These are phyloP conservation scores for Aulographum hederae DNA, from an alignment of 2,329 filamentous ascomycete species.

Conservation along the genomic window DNA sequence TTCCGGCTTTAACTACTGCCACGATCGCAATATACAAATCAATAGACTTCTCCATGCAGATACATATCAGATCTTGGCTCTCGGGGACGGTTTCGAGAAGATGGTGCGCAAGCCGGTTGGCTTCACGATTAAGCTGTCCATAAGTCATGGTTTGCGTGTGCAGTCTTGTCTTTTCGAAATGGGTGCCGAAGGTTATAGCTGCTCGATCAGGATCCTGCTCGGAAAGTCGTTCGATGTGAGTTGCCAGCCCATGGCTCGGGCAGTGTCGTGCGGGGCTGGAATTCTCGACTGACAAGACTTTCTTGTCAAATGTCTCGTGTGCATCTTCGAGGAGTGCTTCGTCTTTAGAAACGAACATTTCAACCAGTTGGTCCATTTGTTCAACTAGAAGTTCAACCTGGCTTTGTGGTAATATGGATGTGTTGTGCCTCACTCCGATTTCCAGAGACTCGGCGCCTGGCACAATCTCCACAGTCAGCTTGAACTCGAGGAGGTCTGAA, in stretches of 20 bases:
- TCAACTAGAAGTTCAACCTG: slow-evolving; percentile 38
- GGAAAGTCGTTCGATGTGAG: slow-evolving; percentile 36
- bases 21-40: slow-evolving; percentile 58
- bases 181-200: slow-evolving; percentile 44
- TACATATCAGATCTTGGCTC: slow-evolving; percentile 41
- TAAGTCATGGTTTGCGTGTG: slow-evolving; percentile 38
- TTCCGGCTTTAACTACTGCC: slow-evolving; percentile 54
- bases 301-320: slow-evolving; percentile 9
- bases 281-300: slow-evolving; percentile 22
- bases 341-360: slow-evolving; percentile 21
- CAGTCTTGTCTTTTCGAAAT: slow-evolving; percentile 20
- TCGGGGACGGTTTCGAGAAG: slow-evolving; percentile 35
- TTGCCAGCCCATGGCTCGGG: slow-evolving; percentile 12
- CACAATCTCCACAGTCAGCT: slow-evolving; percentile 58
- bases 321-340: slow-evolving; percentile 17
- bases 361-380: slow-evolving; percentile 41
- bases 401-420: slow-evolving; percentile 30
- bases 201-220: slow-evolving; percentile 28
- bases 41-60: slow-evolving; percentile 61
- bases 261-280: slow-evolving; percentile 12
- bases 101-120: slow-evolving; percentile 44
- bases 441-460: slow-evolving; percentile 23
- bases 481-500: slow-evolving; percentile 56
- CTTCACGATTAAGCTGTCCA: slow-evolving; percentile 38
- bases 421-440: slow-evolving; percentile 18